Evolutionary conservation across 2,329 filamentous ascomycete species (phyloP), one percentile per base, ranked within the genome.

Genomic region (Nemania diffusa): DNA sequence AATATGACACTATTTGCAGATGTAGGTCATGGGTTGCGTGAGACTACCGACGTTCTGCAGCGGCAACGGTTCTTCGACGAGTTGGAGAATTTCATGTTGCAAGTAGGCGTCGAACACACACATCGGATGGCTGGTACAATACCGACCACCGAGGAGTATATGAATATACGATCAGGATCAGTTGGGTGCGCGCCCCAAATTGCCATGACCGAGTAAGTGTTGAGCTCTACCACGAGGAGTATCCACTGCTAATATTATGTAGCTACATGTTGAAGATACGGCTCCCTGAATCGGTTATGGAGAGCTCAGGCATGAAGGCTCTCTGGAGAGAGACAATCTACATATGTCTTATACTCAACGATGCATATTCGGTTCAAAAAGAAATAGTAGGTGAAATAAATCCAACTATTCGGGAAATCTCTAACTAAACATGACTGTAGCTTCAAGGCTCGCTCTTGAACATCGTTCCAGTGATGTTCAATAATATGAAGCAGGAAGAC

Each of bases 121-220:
- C 69, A 74, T 42, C 71, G 74, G 17, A 73, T 74, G 71, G 69
- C 73, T 1, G 73, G 74, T 27, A 68, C 65, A 2, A 75, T 76
- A 57, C 73, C 73, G 0, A 70, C 73, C 13, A 64, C 71, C 7
- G 69, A 70, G 2, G 74, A 75, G n/a, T 76, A 76, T 58, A 67
- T 74, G 67, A 58, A 73, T 32, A 76, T 75, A 20, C 69, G 73
- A 15, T 72, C 73, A 0, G 73, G 74, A 2, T 76, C 74, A 13
- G 74, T 76, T 22, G 74, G 74, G 7, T 76, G 74, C 34, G 73
- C 65, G 1, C 73, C 74, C 13, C 74, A 76, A 58, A 75, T 76
- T 29, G 71, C 74, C 5, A 68, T 76, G 26, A 75, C 74, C 24
- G 73, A 76, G 74, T 76, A 69, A 71, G 72, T 70, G 4, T 22